Percentiles rank a stretch among this genome's conserved stretches.
These are phyloP conservation scores for Nasturtium officinale DNA, from an alignment of 345 rosid species.

Conservation along the genomic window DNA sequence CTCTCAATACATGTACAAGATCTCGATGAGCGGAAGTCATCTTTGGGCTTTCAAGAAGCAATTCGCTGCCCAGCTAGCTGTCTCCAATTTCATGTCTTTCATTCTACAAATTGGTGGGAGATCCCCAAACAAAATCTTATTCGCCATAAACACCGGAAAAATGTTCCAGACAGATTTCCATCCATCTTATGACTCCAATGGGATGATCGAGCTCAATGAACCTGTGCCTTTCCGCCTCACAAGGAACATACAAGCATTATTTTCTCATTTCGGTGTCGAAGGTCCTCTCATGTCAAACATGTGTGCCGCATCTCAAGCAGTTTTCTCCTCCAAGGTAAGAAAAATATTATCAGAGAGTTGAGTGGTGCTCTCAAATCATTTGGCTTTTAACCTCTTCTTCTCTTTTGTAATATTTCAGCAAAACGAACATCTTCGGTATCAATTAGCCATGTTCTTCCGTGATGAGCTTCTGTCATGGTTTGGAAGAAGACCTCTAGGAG, in stretches of 20 bases:
- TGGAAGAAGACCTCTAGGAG: constrained; percentile 85
- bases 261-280: constrained; percentile 91
- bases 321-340: constrained; percentile 72
- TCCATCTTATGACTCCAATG: constrained; percentile 87
- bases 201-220: constrained; percentile 85
- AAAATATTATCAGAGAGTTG: constrained; percentile 10
- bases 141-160: constrained; percentile 93
- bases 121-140: constrained; percentile 91
- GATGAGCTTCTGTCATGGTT: constrained; percentile 95
- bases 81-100: constrained; percentile 95
- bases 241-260: constrained; percentile 91
- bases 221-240: constrained; percentile 97
- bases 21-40: constrained; percentile 76
- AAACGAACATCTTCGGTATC: constrained; percentile 87
- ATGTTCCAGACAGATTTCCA: constrained; percentile 95
- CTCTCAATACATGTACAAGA: constrained; percentile 96
- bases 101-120: constrained; percentile 95
- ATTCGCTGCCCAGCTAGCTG: constrained; percentile 90
- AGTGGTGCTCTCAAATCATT: constrained; percentile 16
- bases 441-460: constrained; percentile 94
- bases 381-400: constrained; percentile 16
- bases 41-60: constrained; percentile 98
- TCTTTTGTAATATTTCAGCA: constrained; percentile 61
- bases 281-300: constrained; percentile 87
- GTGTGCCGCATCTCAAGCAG: constrained; percentile 92